Percentiles rank a stretch among this genome's conserved stretches.
These are phyloP conservation scores for Amanita pallidorosea DNA, from an alignment of 768 basidiomycete species.

Conservation along the genomic window DNA sequence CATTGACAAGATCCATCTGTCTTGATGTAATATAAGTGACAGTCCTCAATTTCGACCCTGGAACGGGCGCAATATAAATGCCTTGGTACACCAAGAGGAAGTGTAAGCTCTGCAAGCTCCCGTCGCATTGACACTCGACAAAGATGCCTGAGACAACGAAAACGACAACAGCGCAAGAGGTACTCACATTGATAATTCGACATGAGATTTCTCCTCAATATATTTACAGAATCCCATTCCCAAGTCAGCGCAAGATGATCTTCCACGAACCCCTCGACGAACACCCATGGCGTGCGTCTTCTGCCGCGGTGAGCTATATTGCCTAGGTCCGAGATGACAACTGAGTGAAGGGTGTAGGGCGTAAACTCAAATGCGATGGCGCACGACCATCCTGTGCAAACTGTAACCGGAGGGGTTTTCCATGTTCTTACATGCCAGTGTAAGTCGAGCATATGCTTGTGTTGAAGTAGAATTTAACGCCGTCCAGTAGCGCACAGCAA, in stretches of 20 bases:
- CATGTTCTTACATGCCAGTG: constrained; percentile 59
- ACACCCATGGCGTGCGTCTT: constrained; percentile 69
- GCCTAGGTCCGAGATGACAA: background rate
- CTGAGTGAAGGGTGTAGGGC: constrained; percentile 25
- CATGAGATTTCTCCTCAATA: background rate
- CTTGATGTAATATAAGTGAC: background rate
- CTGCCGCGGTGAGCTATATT: constrained; percentile 40
- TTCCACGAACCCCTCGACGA: constrained; percentile 21
- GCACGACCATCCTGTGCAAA: constrained; percentile 51
- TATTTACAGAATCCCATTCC: background rate
- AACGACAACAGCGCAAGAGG: background rate
- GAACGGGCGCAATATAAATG: background rate
- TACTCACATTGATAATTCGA: background rate
- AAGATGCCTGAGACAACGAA: constrained; percentile 1
- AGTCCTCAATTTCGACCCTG: background rate
- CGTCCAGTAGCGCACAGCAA: background rate
- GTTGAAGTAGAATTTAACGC: background rate
- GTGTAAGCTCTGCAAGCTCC: background rate
- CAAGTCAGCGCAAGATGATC: background rate
- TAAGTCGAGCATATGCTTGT: constrained; percentile 24
- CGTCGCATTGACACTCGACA: background rate
- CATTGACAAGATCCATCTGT: background rate
- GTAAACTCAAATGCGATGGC: constrained; percentile 70
- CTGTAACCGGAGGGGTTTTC: constrained; percentile 47
- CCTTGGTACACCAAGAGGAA: background rate